These are phyloP conservation scores for Rhipidocladum racemiflorum DNA, from an alignment of 176 grass and related monocot genomes.

Conservation along the genomic window DNA sequence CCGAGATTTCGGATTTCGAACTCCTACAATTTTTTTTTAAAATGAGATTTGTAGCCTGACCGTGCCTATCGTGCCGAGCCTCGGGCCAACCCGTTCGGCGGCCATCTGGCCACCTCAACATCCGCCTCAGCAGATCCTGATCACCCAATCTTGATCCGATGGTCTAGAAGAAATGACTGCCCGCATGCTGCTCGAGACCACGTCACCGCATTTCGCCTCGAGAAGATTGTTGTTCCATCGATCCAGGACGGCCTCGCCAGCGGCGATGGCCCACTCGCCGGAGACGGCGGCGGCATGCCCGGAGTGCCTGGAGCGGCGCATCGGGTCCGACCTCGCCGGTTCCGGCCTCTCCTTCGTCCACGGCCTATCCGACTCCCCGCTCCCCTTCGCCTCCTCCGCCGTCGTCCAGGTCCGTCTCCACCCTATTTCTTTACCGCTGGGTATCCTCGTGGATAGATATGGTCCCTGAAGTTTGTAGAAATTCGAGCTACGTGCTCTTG, in stretches of 20 bases:
- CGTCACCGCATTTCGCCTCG: too few species aligned
- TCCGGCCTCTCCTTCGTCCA: constrained; percentile 65
- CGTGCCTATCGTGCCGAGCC: too few species aligned
- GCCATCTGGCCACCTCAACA: too few species aligned
- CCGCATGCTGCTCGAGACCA: too few species aligned
- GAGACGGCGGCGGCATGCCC: constrained; percentile 46
- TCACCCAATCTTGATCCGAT: neutral
- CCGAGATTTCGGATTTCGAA: too few species aligned
- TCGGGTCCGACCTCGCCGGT: constrained; percentile 50
- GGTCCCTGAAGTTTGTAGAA: neutral
- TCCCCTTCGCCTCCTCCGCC: constrained; percentile 78
- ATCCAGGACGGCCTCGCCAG: constrained; percentile 14
- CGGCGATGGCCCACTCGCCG: constrained; percentile 40
- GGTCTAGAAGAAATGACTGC: neutral
- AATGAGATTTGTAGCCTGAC: too few species aligned
- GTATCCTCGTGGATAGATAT: neutral
- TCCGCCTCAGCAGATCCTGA: neutral
- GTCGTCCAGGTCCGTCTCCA: constrained; percentile 57
- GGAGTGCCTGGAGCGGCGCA: constrained; percentile 67
- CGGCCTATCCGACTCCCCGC: constrained; percentile 62
- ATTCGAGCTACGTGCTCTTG: neutral
- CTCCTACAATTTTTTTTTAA: too few species aligned
- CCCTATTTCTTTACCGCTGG: neutral
- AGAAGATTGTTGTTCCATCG: neutral
- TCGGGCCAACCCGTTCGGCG: too few species aligned